Evolutionary conservation across 495 filamentous ascomycete species (phyloP).

Genomic region (Astrocystis sublimbata): DNA sequence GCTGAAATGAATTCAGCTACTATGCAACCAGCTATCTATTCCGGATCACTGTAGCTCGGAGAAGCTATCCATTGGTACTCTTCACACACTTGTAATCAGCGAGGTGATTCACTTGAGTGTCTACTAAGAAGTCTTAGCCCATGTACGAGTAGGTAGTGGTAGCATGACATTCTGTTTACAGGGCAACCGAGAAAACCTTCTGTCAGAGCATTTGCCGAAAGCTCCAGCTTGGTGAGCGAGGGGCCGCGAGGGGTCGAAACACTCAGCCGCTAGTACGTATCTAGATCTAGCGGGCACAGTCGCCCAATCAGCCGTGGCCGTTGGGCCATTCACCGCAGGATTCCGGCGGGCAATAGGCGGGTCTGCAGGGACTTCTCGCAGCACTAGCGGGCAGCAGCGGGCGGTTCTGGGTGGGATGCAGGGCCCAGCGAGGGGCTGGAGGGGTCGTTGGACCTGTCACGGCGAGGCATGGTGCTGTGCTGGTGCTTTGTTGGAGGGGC

Average conservation of each 20-base stretch:
- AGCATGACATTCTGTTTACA: neutral
- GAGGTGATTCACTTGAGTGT: too few species aligned
- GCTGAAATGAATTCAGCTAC: too few species aligned
- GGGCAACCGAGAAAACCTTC: neutral
- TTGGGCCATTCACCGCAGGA: constrained; percentile 21
- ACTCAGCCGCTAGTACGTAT: constrained; percentile 1
- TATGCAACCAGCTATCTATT: too few species aligned
- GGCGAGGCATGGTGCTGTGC: too few species aligned
- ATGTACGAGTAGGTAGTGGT: neutral
- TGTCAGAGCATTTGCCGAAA: constrained; percentile 11
- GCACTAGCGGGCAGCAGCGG: neutral
- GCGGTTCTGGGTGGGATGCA: neutral
- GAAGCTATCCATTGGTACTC: too few species aligned
- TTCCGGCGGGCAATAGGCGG: constrained; percentile 23
- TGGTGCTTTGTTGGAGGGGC: too few species aligned
- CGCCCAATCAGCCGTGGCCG: neutral
- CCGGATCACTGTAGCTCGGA: too few species aligned
- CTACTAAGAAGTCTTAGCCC: too few species aligned
- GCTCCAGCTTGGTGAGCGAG: too few species aligned
- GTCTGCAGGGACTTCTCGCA: constrained; percentile 7
- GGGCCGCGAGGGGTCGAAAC: constrained; percentile 3
- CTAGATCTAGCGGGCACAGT: neutral
- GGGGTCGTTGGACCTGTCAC: neutral
- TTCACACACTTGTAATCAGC: too few species aligned
- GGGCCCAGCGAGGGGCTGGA: constrained; percentile 5